Evolutionary conservation across 305 asterid genomes (phyloP), one percentile per base, ranked within the genome.

Genomic region (Salvia sclarea): DNA sequence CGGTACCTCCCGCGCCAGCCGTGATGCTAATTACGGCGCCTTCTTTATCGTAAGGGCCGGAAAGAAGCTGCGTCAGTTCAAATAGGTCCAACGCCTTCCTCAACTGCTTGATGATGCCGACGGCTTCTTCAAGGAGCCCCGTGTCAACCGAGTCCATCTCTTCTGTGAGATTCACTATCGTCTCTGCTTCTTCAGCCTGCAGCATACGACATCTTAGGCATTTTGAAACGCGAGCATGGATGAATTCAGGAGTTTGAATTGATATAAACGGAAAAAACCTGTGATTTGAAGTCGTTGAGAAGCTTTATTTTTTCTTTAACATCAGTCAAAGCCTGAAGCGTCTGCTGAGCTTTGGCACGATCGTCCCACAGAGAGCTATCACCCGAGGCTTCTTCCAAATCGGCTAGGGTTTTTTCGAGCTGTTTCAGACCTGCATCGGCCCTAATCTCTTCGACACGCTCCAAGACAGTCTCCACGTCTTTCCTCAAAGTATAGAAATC

Each of bases 1-100:
- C 99, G 68, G 99, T 94, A 57, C 99, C 97, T 56, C 99, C 97
- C 0, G 97, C 97, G 74, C 99, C 99, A 61, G 97, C 97, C 47
- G 96, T 75, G 59, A 91, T 89, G 65, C 76, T 81, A 66, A 94
- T 68, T 41, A 91, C 87, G 43, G 96, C 97, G 28, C 96, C 92
- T 85, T 94, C 99, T 80, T 87, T 94, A 74, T 94, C 99, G 74
- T 89, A 94, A 18, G 95, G 97, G 54, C 96, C 90, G 37, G 97
- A 87, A 63, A 94, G 95, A 66, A 94, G 97, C 80, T 91, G 99
- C 41, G 95, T 87, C 78, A 94, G 64, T 80, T 94, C 97, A 73
- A 76, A 91, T 55, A 68, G 90, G 72, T 91, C 97, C 87, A 94
- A 70, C 57, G 91, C 89, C 82, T 85, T 87, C 74, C 83, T 87